Base-by-base conservation (phyloP, 208 protist species). In the Leishmania mexicana region DNA sequence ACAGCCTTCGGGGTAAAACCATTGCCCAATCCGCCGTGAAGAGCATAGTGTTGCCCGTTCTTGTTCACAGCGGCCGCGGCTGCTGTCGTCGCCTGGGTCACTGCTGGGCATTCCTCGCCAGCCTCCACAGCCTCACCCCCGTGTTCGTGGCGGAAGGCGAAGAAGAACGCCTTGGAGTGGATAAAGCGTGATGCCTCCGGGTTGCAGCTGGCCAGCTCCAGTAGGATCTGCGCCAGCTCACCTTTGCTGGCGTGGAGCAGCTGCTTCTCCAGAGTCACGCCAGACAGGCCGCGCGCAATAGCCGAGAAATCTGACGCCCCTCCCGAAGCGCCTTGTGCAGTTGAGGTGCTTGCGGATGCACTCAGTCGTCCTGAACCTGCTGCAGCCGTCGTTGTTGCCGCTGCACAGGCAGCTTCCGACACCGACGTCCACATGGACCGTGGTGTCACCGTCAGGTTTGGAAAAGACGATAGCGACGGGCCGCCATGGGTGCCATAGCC, bases 171-270 rank as follows among this genome's bases (percentile, higher is more conserved):
- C 79, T 96, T 96, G 57, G 85, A 88, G 64, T 90, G 87, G 80
- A 96, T 94, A 78, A 96, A 96, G 42, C 81, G 53, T 21, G 89
- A 83, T 15, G 89, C 93, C 54, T 93, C 90, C 17, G 81, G 42
- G 86, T 90, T 90, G 78, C 89, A 90, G 79, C 88, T 91, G 65
- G 88, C 88, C 42, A 96, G 83, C 81, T 94, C 93, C 42, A 96
- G 73, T 42, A 96, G 83, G 28, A 94, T 87, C 74, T 93, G 90
- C n/a, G 93, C 83, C 45, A 96, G 83, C 75, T 96, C 93, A 62
- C 86, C 85, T 68, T 88, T 92, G 73, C 75, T 88, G 17, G 88
- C 91, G 53, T 86, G 76, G 57, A 90, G 77, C 42, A 96, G 79
- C 76, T 93, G 86, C 80, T 82, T 85, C 81, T 93, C 88, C 70